Percentiles rank a stretch among this genome's conserved stretches.
phyloP scores from a whole-genome alignment of 169 alveolate species.

The Cyclospora cayetanensis region DNA sequence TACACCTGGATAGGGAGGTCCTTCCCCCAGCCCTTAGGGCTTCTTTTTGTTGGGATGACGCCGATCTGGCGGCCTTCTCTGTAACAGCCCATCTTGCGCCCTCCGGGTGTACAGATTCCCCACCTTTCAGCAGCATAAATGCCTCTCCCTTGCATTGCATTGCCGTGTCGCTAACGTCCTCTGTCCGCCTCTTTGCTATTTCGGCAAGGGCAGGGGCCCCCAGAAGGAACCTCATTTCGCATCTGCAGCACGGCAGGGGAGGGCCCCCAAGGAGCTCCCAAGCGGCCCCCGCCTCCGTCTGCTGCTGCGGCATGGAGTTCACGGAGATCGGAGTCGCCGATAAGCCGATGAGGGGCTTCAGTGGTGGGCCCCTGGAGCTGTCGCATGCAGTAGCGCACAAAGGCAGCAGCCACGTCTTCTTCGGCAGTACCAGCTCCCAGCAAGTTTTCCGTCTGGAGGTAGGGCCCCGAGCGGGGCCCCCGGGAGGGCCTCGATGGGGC shows the following conservation, averaged over 20 bases:
- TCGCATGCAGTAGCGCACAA: slow-evolving; percentile 9
- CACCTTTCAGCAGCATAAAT: not conserved
- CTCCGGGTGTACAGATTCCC: slow-evolving; percentile 56
- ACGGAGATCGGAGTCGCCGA: not conserved
- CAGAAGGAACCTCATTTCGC: not conserved
- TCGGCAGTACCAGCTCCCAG: not conserved
- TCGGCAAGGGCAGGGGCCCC: not conserved
- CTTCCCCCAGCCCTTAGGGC: not conserved
- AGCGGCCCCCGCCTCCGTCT: not conserved
- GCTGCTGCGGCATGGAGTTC: too few species aligned
- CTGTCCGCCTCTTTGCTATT: slow-evolving; percentile 15
- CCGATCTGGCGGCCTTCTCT: not conserved
- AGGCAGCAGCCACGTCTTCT: not conserved
- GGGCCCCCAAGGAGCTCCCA: not conserved
- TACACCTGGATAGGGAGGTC: slow-evolving; percentile 34
- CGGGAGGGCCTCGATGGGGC: not conserved
- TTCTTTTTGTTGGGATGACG: not conserved
- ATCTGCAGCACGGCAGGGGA: not conserved
- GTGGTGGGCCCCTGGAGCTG: not conserved
- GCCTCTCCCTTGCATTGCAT: slow-evolving; percentile 17
- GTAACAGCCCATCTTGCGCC: not conserved
- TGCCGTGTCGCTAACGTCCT: not conserved
- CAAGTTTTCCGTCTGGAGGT: not conserved
- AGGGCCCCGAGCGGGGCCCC: not conserved
- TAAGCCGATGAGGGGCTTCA: not conserved